Evolutionary conservation across 495 filamentous ascomycete genomes (phyloP), one percentile per base, ranked within the genome.

Genomic region (Rhypophila decipiens): DNA sequence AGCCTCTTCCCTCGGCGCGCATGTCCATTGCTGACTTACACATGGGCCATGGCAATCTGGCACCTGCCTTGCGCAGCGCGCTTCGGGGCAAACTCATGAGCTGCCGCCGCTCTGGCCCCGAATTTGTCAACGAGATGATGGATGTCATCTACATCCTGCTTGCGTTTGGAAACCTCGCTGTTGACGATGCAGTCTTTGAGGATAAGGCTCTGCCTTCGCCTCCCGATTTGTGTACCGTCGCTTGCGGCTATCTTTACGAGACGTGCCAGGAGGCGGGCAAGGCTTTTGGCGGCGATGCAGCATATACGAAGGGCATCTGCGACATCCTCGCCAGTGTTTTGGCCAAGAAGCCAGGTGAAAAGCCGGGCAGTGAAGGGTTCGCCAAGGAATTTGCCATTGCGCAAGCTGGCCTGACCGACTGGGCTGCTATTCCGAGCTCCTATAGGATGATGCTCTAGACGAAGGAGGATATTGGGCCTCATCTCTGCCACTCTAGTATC

Each of bases 41-140:
- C 36, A 15, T 53, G n/a, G 19, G 24, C 0, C 47, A 55, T 19
- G 37, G 31, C 8, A 55, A 59, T 39, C 33, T 37, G 7, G 20
- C 39, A 3, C 33, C 33, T 0, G 60, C 56, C 2, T 33, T 63
- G 27, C 53, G 52, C 24, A 45, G 42, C 21, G 53, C 20, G 8
- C 47, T 64, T 21, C 51, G 42, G 15, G 57, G 55, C 34, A 50
- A 41, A 21, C 47, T 60, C 9, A 29, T 49, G 27, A 43, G 33
- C 22, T 27, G 27, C 10, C 44, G 45, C 18, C 42, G 37, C 0
- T n/a, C 2, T 12, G 56, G 54, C 1, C 51, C 50, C 1, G 46
- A 53, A 2, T 60, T 45, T 42, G 55, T 60, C 31, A 56, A 58
- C 22, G 55, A 56, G 20, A 50, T 60, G 52, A 7, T 56, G 4